These are phyloP conservation scores for Lactifluus subvellereus DNA, from an alignment of 768 basidiomycete species.

Conservation along the genomic window DNA sequence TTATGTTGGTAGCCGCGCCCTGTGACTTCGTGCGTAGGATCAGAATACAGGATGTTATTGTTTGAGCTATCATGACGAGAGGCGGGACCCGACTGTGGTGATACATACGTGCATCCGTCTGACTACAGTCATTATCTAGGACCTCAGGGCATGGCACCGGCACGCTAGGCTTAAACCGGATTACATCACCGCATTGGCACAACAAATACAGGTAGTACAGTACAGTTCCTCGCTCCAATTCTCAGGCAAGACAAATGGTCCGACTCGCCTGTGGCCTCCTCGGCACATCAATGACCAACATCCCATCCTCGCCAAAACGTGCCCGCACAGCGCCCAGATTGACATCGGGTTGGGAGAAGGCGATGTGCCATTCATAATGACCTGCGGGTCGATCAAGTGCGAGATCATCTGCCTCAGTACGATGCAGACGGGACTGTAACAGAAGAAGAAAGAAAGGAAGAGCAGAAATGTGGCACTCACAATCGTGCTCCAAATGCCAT, in stretches of 20 bases:
- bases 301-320: constrained; percentile 4
- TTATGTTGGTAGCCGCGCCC: too few relatives aligned
- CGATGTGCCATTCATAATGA: constrained; percentile 19
- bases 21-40: too few relatives aligned
- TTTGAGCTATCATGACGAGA: too few relatives aligned
- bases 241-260: neutral
- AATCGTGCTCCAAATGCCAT: constrained; percentile 20
- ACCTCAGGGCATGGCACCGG: too few relatives aligned
- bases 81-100: too few relatives aligned
- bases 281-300: constrained; percentile 7
- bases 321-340: constrained; percentile 8
- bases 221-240: neutral
- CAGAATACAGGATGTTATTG: too few relatives aligned
- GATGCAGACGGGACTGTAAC: neutral
- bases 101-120: too few relatives aligned
- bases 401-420: neutral
- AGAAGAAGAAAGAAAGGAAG: too few relatives aligned
- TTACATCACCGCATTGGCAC: too few relatives aligned
- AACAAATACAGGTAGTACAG: too few relatives aligned
- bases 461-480: neutral
- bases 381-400: neutral
- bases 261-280: neutral
- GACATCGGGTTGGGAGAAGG: neutral
- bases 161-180: too few relatives aligned
- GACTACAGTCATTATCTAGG: too few relatives aligned